These are phyloP conservation scores for Calocybe gambosa DNA, from an alignment of 1,284 basidiomycete species.

Conservation along the genomic window DNA sequence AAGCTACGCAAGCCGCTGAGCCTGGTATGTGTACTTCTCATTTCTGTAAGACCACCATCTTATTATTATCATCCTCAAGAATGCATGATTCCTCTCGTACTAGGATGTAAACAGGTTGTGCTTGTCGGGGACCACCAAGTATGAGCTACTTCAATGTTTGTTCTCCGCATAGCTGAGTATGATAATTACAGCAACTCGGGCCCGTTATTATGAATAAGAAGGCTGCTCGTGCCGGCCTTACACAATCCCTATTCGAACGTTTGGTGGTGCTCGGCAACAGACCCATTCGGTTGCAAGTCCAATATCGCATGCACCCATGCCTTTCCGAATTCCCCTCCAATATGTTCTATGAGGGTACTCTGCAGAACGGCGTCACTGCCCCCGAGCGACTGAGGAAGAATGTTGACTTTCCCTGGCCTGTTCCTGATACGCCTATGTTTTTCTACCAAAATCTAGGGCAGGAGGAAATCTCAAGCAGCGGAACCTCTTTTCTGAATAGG, in stretches of 20 bases:
- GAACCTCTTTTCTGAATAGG: conserved; percentile 97
- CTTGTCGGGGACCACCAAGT: conserved; percentile 95
- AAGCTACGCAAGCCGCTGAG: conserved; percentile 97
- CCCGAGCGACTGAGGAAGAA: conserved; percentile 96
- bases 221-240: conserved; percentile 93
- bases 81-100: conserved; percentile 98
- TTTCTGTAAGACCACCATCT: conserved; percentile 6
- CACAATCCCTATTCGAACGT: conserved; percentile 96
- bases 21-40: conserved; percentile 69
- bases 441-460: conserved; percentile 99
- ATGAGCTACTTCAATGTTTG: conserved; percentile 3
- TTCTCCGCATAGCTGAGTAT: not conserved
- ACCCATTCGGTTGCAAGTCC: conserved; percentile 97
- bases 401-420: conserved; percentile 99
- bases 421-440: conserved; percentile 98
- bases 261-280: conserved; percentile 93
- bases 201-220: conserved; percentile 99
- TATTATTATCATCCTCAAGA: conserved; percentile 43
- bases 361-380: conserved; percentile 99
- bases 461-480: conserved; percentile 97
- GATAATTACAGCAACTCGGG: conserved; percentile 72
- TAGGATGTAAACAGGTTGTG: conserved; percentile 98
- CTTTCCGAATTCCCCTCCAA: conserved; percentile 99
- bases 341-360: conserved; percentile 99
- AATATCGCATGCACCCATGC: conserved; percentile 99